Evolutionary conservation across 257 asterid genomes (phyloP).

Genomic region (Capsicum pubescens): DNA sequence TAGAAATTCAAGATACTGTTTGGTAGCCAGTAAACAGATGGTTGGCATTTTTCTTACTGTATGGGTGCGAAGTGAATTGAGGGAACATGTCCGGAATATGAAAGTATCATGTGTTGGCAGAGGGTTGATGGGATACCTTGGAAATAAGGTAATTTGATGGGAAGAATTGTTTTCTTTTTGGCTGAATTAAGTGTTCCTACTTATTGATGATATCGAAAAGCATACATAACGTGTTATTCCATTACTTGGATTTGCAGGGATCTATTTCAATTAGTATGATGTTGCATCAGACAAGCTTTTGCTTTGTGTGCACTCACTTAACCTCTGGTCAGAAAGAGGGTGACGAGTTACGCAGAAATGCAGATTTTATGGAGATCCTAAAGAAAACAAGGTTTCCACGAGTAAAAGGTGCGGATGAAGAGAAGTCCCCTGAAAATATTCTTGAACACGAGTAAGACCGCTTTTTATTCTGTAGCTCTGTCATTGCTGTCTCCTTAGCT

Average conservation of each 20-base stretch:
- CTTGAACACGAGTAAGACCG: slow-evolving; percentile 83
- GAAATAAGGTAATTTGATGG: slow-evolving; percentile 78
- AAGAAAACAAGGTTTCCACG: slow-evolving; percentile 93
- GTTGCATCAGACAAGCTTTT: slow-evolving; percentile 98
- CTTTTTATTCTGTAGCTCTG: background rate
- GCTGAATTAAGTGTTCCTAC: slow-evolving; percentile 5
- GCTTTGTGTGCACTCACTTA: slow-evolving; percentile 94
- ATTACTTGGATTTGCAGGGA: slow-evolving; percentile 60
- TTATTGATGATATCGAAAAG: slow-evolving; percentile 15
- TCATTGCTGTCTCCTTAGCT: background rate
- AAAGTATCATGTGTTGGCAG: slow-evolving; percentile 95
- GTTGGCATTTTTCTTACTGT: slow-evolving; percentile 91
- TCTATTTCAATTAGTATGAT: slow-evolving; percentile 94
- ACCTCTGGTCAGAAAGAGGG: slow-evolving; percentile 98
- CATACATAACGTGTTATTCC: background rate
- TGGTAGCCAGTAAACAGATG: slow-evolving; percentile 97
- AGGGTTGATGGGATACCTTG: slow-evolving; percentile 98
- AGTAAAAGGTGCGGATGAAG: slow-evolving; percentile 66
- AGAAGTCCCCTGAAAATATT: slow-evolving; percentile 89
- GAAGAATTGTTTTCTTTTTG: background rate
- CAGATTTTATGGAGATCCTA: slow-evolving; percentile 92
- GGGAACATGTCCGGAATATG: slow-evolving; percentile 80
- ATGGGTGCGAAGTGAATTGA: slow-evolving; percentile 93
- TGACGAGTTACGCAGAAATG: slow-evolving; percentile 90
- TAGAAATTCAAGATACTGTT: slow-evolving; percentile 67